Percentiles rank a stretch among this genome's conserved stretches.
These are phyloP conservation scores for Russula sp. DNA, from an alignment of 768 basidiomycete species.

Conservation along the genomic window DNA sequence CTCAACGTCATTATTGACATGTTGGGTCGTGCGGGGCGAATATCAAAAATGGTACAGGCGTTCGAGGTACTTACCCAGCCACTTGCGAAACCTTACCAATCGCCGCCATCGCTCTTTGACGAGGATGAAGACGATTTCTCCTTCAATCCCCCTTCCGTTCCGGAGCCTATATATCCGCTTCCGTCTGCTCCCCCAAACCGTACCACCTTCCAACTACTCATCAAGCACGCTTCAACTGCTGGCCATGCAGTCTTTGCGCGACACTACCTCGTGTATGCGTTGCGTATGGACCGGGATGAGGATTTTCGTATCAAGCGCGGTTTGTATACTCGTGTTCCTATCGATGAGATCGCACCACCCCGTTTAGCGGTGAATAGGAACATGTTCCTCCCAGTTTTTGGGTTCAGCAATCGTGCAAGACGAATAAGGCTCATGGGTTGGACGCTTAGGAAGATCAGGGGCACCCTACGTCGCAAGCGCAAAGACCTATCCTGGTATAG, in stretches of 20 bases:
- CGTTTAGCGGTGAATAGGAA: slow-evolving; percentile 53
- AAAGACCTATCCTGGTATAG: slow-evolving; percentile 46
- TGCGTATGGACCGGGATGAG: slow-evolving; percentile 42
- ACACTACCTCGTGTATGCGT: slow-evolving; percentile 62
- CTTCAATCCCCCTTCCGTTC: slow-evolving; percentile 42
- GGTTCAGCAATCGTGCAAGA: slow-evolving; percentile 57
- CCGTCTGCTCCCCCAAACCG: slow-evolving; percentile 59
- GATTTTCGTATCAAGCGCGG: slow-evolving; percentile 38
- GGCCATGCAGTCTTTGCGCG: slow-evolving; percentile 55
- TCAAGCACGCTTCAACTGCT: slow-evolving; percentile 53
- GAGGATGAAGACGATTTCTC: slow-evolving; percentile 66
- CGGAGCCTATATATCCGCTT: slow-evolving; percentile 37
- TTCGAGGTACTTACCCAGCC: slow-evolving; percentile 80
- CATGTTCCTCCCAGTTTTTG: slow-evolving; percentile 57
- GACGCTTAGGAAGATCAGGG: slow-evolving; percentile 48
- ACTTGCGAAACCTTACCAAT: slow-evolving; percentile 49
- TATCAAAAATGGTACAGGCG: slow-evolving; percentile 66
- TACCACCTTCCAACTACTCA: slow-evolving; percentile 59
- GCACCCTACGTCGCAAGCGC: slow-evolving; percentile 49
- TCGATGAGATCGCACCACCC: slow-evolving; percentile 46
- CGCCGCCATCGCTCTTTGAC: slow-evolving; percentile 51
- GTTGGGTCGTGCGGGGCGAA: slow-evolving; percentile 56
- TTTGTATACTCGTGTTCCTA: slow-evolving; percentile 34
- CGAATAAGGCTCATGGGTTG: slow-evolving; percentile 60
- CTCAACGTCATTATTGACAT: slow-evolving; percentile 74